Conservation (phyloP, 2,329 filamentous ascomycete genomes). For the Cryphonectria naterciae region DNA sequence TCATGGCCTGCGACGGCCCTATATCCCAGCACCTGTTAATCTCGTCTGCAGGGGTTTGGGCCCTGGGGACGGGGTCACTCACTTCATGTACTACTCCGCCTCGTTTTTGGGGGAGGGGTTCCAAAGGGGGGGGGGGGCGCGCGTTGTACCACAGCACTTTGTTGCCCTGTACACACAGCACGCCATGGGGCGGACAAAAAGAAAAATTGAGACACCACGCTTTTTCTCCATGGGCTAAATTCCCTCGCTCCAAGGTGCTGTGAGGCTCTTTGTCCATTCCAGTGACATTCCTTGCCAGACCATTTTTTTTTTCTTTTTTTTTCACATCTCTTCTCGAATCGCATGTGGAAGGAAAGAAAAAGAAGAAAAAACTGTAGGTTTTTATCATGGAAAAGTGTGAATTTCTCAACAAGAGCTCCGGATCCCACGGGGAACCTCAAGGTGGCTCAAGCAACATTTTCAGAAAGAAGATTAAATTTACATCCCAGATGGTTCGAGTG, state of each 20-base stretch:
- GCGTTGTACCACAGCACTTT: neutral
- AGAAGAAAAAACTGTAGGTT: neutral
- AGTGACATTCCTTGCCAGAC: neutral
- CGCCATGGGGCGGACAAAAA: neutral
- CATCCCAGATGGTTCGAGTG: constrained; percentile 21
- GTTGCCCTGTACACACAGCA: neutral
- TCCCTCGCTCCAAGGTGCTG: neutral
- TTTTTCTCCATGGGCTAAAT: neutral
- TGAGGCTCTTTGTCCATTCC: neutral
- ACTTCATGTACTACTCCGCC: constrained; percentile 2
- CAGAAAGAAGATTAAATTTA: constrained; percentile 21
- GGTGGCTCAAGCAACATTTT: constrained; percentile 21
- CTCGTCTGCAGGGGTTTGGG: neutral
- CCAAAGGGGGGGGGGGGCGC: neutral
- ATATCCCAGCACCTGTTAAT: neutral
- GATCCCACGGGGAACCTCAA: constrained; percentile 23
- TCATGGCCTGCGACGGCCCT: neutral
- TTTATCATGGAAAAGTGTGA: constrained; percentile 17
- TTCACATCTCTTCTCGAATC: constrained; percentile 12
- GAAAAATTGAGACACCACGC: constrained; percentile 26
- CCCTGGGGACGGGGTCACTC: neutral
- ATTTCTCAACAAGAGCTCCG: constrained; percentile 25
- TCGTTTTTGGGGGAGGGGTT: neutral
- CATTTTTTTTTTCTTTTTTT: neutral
- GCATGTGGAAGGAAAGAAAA: constrained; percentile 1